These are phyloP conservation scores for Nakazawaea wickerhamii DNA, from an alignment of 805 yeast species.

Conservation along the genomic window DNA sequence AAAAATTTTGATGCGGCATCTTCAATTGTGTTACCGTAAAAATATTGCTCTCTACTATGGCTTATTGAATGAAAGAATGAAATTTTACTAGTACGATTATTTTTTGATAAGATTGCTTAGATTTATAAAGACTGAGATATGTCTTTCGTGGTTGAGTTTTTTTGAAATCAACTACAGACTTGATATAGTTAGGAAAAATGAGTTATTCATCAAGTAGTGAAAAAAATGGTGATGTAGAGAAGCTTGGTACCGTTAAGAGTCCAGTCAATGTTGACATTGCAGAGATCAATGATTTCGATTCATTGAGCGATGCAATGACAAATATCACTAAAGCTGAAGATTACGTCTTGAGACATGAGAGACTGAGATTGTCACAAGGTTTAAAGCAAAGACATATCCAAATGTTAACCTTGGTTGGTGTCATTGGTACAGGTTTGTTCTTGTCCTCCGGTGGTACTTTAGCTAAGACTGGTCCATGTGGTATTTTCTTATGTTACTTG, in stretches of 20 bases:
- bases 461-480: slow-evolving; percentile 46
- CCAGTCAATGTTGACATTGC: slow-evolving; percentile 11
- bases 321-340: slow-evolving; percentile 10
- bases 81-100: too few species aligned
- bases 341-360: slow-evolving; percentile 12
- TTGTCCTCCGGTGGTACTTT: slow-evolving; percentile 49
- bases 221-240: slow-evolving; percentile 6
- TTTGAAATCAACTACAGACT: too few species aligned
- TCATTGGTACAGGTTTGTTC: slow-evolving; percentile 50
- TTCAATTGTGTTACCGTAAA: too few species aligned
- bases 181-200: too few species aligned
- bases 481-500: slow-evolving; percentile 43
- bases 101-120: not conserved
- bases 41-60: too few species aligned
- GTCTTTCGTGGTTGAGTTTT: too few species aligned
- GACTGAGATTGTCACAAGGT: slow-evolving; percentile 12
- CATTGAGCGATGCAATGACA: slow-evolving; percentile 13
- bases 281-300: slow-evolving; percentile 11
- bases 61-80: too few species aligned
- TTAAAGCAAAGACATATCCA: slow-evolving; percentile 33
- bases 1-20: too few species aligned
- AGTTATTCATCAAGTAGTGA: slow-evolving; percentile 7
- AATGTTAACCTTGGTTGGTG: slow-evolving; percentile 44
- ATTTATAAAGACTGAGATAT: not conserved
- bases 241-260: slow-evolving; percentile 5